These are phyloP conservation scores for Paxillus involutus DNA, from an alignment of 768 basidiomycete species.

Conservation along the genomic window DNA sequence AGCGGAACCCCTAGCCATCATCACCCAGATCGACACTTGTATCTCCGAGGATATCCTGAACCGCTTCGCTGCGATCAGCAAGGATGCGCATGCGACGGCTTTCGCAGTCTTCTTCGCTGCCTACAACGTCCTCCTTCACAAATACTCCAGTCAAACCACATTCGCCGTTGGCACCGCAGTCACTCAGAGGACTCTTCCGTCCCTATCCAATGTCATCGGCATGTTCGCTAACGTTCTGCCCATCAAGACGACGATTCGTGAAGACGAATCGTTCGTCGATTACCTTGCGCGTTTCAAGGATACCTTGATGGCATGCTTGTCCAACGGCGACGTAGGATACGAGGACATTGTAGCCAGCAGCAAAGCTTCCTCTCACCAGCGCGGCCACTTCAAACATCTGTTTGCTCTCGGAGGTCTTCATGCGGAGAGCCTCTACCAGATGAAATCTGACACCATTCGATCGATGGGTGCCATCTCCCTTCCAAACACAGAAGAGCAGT, in stretches of 20 bases:
- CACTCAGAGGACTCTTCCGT: conserved; percentile 11
- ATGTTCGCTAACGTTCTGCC: conserved; percentile 18
- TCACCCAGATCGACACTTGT: conserved; percentile 10
- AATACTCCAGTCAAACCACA: conserved; percentile 10
- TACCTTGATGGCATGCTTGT: conserved; percentile 3
- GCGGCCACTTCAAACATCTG: conserved; percentile 13
- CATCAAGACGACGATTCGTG: conserved; percentile 11
- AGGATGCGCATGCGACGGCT: conserved; percentile 2
- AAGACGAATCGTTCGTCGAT: conserved; percentile 10
- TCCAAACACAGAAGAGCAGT: conserved; percentile 12
- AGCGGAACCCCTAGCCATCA: conserved; percentile 1
- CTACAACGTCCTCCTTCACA: conserved; percentile 14
- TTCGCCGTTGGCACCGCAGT: conserved; percentile 16
- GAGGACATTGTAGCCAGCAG: conserved; percentile 13
- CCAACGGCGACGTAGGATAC: conserved; percentile 11
- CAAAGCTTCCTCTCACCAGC: conserved; percentile 9
- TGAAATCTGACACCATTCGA: not conserved
- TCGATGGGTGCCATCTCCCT: not conserved
- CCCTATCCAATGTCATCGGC: conserved; percentile 13
- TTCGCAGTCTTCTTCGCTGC: conserved; percentile 15
- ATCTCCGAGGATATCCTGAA: conserved; percentile 5
- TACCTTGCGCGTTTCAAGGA: conserved; percentile 10
- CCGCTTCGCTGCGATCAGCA: conserved; percentile 6
- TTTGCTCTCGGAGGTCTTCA: conserved; percentile 12
- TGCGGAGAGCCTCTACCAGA: conserved; percentile 1